A percentile compares a stretch with the other conserved stretches of the same genome.
These are phyloP conservation scores for Ochromonas danica DNA, from an alignment of 108 stramenopile genomes.

Conservation along the genomic window DNA sequence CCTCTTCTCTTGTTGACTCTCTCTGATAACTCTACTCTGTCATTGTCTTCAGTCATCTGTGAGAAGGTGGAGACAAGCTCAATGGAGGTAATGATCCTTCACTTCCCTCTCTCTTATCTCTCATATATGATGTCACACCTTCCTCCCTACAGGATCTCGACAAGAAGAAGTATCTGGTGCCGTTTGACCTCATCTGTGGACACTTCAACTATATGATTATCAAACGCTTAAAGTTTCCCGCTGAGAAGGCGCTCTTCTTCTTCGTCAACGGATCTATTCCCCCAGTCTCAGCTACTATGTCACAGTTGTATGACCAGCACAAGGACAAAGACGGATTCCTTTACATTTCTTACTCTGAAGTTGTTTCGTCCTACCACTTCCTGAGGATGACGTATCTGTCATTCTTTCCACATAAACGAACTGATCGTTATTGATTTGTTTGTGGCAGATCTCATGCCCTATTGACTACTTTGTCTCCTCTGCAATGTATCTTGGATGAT, in stretches of 20 bases:
- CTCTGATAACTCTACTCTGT: too few species aligned
- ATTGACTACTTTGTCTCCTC: too few species aligned
- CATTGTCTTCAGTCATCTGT: constrained; percentile 66
- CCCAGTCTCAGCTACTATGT: constrained; percentile 43
- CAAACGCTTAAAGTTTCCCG: constrained; percentile 84
- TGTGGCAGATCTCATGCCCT: too few species aligned
- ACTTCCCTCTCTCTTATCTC: too few species aligned
- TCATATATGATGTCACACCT: too few species aligned
- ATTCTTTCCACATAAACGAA: too few species aligned
- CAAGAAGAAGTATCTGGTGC: constrained; percentile 94
- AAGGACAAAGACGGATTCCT: constrained; percentile 91
- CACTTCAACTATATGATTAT: constrained; percentile 98
- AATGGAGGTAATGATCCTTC: background rate
- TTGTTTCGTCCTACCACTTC: too few species aligned
- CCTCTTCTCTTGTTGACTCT: too few species aligned
- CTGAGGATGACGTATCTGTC: too few species aligned
- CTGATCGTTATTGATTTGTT: too few species aligned
- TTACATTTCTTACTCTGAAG: constrained; percentile 96
- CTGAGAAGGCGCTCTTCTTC: constrained; percentile 64
- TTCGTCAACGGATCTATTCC: constrained; percentile 79
- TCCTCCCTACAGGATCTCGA: constrained; percentile 97
- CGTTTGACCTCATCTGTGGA: constrained; percentile 87
- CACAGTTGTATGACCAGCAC: constrained; percentile 82
- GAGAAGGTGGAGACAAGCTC: constrained; percentile 56
- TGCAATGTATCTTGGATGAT: too few species aligned